Evolutionary conservation across 2,329 filamentous ascomycete genomes (phyloP).

Genomic region (Xylariaceae sp.): DNA sequence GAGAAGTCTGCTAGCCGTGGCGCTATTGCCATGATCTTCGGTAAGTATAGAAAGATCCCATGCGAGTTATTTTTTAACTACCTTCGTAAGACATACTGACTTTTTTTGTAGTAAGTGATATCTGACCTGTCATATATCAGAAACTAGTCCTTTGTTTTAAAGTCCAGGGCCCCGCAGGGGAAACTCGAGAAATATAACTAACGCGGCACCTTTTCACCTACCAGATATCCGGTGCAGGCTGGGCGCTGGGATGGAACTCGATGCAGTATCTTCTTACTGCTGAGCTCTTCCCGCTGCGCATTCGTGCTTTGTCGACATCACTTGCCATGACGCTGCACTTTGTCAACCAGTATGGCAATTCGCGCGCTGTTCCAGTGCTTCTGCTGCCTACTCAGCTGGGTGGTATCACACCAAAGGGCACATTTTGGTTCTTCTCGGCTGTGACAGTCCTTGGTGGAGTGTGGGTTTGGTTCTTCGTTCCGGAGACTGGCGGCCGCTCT

Average conservation of each 20-base stretch:
- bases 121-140: too few relatives aligned
- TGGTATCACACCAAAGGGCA: slow-evolving; percentile 57
- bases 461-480: slow-evolving; percentile 62
- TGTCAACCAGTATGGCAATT: slow-evolving; percentile 75
- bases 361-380: slow-evolving; percentile 73
- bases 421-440: slow-evolving; percentile 67
- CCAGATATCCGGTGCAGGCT: slow-evolving; percentile 33
- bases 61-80: too few relatives aligned
- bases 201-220: too few relatives aligned
- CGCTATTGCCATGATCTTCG: slow-evolving; percentile 73
- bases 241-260: slow-evolving; percentile 70
- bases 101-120: too few relatives aligned
- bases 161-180: too few relatives aligned
- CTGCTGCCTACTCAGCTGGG: slow-evolving; percentile 50
- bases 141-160: too few relatives aligned
- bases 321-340: slow-evolving; percentile 78
- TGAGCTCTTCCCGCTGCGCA: slow-evolving; percentile 73
- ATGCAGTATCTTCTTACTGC: slow-evolving; percentile 74
- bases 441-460: slow-evolving; percentile 57
- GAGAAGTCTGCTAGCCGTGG: slow-evolving; percentile 60
- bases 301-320: slow-evolving; percentile 61
- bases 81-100: too few relatives aligned
- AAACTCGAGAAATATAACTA: too few relatives aligned
- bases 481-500: slow-evolving; percentile 65
- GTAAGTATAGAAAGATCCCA: too few relatives aligned